Evolutionary conservation across 345 rosid species (phyloP).

Genomic region (Populus deltoides): DNA sequence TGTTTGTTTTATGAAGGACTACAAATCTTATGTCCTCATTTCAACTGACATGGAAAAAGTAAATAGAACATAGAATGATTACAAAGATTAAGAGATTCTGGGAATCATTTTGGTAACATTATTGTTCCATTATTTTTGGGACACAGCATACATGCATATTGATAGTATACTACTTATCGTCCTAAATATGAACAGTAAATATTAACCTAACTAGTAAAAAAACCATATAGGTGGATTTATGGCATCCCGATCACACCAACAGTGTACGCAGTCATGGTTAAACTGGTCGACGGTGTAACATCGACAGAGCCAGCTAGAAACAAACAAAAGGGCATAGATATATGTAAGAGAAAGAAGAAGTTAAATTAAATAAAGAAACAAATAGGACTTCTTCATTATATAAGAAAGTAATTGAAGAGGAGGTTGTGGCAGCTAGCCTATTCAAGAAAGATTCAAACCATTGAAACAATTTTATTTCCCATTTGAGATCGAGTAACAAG

Average conservation of each 20-base stretch:
- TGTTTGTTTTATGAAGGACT: not conserved
- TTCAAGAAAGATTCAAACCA: conserved; percentile 19
- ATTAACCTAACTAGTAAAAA: not conserved
- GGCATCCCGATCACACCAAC: no score
- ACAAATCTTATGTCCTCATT: not conserved
- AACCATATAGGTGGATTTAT: no score
- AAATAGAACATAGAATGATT: conserved; percentile 12
- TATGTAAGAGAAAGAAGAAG: not conserved
- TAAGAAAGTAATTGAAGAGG: not conserved
- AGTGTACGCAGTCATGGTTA: no score
- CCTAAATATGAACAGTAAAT: not conserved
- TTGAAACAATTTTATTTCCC: conserved; percentile 2
- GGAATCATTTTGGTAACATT: conserved; percentile 29
- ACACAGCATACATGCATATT: conserved; percentile 18
- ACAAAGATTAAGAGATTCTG: conserved; percentile 19
- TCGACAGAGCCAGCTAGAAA: not conserved
- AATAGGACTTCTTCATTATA: not conserved
- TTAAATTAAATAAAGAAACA: not conserved
- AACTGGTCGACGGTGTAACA: no score
- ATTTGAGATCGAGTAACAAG: not conserved
- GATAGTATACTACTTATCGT: conserved; percentile 16
- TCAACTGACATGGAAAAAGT: conserved; percentile 3
- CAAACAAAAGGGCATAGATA: not conserved
- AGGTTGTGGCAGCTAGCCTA: conserved; percentile 19
- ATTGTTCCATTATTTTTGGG: conserved; percentile 23